Conservation (phyloP, 2,329 filamentous ascomycete genomes). For the Fusarium globosum region DNA sequence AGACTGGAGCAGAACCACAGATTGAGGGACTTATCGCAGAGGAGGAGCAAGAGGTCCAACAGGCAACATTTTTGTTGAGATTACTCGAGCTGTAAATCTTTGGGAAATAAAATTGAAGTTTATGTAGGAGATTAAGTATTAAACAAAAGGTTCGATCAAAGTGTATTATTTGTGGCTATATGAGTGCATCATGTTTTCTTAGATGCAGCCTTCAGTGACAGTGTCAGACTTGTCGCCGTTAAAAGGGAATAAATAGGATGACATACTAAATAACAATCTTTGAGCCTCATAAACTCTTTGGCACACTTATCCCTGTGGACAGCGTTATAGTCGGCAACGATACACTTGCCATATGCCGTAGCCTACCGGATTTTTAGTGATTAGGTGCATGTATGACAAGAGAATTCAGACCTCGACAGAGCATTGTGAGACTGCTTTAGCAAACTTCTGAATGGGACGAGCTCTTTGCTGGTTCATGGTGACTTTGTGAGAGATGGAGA, state of each 20-base stretch:
- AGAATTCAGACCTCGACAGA: constrained; percentile 60
- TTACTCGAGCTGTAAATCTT: constrained; percentile 74
- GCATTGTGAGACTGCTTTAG: constrained; percentile 65
- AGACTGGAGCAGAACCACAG: constrained; percentile 41
- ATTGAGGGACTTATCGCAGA: constrained; percentile 70
- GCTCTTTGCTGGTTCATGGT: constrained; percentile 42
- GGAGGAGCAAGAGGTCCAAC: constrained; percentile 88
- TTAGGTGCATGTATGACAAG: neutral
- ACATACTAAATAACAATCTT: constrained; percentile 86
- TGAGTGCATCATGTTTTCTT: constrained; percentile 39
- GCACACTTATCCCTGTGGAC: constrained; percentile 91
- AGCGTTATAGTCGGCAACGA: constrained; percentile 89
- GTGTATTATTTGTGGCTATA: constrained; percentile 3
- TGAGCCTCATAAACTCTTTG: constrained; percentile 84
- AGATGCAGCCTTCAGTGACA: constrained; percentile 41
- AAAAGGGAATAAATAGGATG: neutral
- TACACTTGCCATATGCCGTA: constrained; percentile 88
- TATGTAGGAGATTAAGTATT: constrained; percentile 16
- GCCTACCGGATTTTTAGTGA: constrained; percentile 65
- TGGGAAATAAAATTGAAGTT: neutral
- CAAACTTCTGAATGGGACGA: constrained; percentile 67
- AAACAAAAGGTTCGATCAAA: constrained; percentile 16
- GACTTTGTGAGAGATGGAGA: neutral
- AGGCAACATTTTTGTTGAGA: constrained; percentile 81
- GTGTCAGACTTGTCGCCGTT: constrained; percentile 1